Conservation (phyloP, 2,329 filamentous ascomycete genomes). For the Cercospora sp. region DNA sequence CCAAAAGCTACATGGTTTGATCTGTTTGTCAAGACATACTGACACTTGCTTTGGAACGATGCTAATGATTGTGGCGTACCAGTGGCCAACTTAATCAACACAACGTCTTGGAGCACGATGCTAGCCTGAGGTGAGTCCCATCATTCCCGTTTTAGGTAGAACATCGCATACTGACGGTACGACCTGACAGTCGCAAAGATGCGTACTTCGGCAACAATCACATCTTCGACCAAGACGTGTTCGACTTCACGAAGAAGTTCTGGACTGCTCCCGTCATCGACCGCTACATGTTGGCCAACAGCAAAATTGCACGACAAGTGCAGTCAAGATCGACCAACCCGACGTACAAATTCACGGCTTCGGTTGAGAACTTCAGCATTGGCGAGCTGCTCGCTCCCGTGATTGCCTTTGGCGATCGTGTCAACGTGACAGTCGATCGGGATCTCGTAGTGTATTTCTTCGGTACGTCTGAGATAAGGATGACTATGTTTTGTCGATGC, state of each 20-base stretch:
- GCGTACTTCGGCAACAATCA: conserved; percentile 54
- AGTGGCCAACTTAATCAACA: conserved; percentile 20
- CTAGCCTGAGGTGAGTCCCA: conserved; percentile 14
- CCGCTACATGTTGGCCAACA: conserved; percentile 48
- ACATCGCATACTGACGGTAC: background rate
- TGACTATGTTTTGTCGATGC: background rate
- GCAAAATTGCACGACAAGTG: conserved; percentile 48
- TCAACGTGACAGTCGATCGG: conserved; percentile 43
- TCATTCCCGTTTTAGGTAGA: too few relatives aligned
- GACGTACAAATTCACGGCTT: conserved; percentile 48
- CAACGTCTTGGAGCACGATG: conserved; percentile 28
- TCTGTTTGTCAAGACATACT: conserved; percentile 13
- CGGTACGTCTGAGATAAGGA: conserved; percentile 35
- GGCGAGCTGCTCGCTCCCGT: conserved; percentile 55
- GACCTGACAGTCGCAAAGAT: conserved; percentile 36
- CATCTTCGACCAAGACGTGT: conserved; percentile 55
- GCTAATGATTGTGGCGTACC: background rate
- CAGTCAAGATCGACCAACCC: conserved; percentile 52
- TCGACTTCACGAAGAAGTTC: conserved; percentile 48
- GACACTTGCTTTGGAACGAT: background rate
- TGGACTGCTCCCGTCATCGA: conserved; percentile 49
- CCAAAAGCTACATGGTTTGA: conserved; percentile 29
- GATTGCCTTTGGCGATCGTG: conserved; percentile 52
- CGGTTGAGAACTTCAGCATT: conserved; percentile 49
- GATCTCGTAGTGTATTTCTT: conserved; percentile 50